phyloP scores from a whole-genome alignment of 257 asterid genomes.

The Echites panduratus region DNA sequence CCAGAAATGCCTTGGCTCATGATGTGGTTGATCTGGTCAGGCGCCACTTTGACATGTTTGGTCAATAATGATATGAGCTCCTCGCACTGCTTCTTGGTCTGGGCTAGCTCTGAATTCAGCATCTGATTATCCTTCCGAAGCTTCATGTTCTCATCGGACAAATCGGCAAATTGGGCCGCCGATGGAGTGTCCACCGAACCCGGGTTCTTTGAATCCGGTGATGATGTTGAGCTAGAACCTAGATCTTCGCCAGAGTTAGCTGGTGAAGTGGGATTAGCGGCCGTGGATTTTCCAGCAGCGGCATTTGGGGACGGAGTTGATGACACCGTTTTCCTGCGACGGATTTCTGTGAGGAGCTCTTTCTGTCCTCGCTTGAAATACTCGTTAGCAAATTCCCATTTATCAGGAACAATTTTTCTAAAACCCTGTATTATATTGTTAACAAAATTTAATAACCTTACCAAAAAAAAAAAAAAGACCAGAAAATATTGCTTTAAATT shows the following conservation, averaged over 20 bases:
- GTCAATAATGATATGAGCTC: slow-evolving; percentile 54
- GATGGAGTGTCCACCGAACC: slow-evolving; percentile 50
- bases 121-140: slow-evolving; percentile 45
- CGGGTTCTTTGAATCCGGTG: slow-evolving; percentile 52
- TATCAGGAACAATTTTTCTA: slow-evolving; percentile 68
- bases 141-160: slow-evolving; percentile 62
- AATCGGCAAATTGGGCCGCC: slow-evolving; percentile 46
- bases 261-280: slow-evolving; percentile 29
- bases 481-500: too few species aligned
- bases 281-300: slow-evolving; percentile 22
- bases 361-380: slow-evolving; percentile 59
- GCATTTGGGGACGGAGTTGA: slow-evolving; percentile 8
- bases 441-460: not conserved
- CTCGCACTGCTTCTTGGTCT: slow-evolving; percentile 56
- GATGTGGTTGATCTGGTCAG: slow-evolving; percentile 48
- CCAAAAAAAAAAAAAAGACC: too few species aligned
- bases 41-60: slow-evolving; percentile 46
- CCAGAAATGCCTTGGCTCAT: slow-evolving; percentile 29
- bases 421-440: slow-evolving; percentile 50
- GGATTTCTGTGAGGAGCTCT: slow-evolving; percentile 57
- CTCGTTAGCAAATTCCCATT: slow-evolving; percentile 92
- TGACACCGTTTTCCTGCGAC: slow-evolving; percentile 53
- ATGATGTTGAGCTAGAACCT: slow-evolving; percentile 69
- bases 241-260: slow-evolving; percentile 54
- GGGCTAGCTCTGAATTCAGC: slow-evolving; percentile 60